Percentiles rank a stretch among this genome's conserved stretches.
These are phyloP conservation scores for Evernia prunastri DNA, from an alignment of 495 filamentous ascomycete genomes.

Conservation along the genomic window DNA sequence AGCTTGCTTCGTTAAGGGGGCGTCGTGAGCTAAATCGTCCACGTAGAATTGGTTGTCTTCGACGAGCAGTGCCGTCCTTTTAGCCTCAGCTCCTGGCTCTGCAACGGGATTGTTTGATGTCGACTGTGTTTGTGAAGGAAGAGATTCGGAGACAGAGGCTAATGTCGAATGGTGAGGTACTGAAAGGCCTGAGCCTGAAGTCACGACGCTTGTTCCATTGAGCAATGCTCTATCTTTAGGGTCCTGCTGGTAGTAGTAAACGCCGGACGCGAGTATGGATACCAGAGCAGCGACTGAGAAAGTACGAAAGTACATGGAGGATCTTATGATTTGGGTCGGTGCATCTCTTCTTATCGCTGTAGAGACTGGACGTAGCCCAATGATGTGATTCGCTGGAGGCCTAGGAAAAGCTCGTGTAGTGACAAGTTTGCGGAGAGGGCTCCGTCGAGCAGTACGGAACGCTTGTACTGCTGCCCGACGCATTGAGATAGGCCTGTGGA, in stretches of 20 bases:
- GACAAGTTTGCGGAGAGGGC: slow-evolving; percentile 45
- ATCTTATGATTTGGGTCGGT: slow-evolving; percentile 34
- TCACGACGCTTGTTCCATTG: slow-evolving; percentile 28
- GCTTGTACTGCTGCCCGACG: slow-evolving; percentile 58
- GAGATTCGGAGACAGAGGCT: background rate
- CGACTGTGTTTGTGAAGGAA: slow-evolving; percentile 9
- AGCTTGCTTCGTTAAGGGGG: slow-evolving; percentile 77
- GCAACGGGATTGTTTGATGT: slow-evolving; percentile 20
- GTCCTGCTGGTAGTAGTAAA: slow-evolving; percentile 56
- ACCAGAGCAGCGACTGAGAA: slow-evolving; percentile 53
- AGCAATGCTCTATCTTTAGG: slow-evolving; percentile 24
- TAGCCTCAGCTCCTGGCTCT: slow-evolving; percentile 30
- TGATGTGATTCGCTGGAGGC: slow-evolving; percentile 32
- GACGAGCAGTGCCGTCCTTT: slow-evolving; percentile 55
- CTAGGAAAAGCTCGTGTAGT: slow-evolving; percentile 43
- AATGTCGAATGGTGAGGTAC: slow-evolving; percentile 27
- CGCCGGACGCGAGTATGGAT: slow-evolving; percentile 57
- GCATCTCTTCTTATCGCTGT: slow-evolving; percentile 37
- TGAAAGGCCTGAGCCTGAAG: slow-evolving; percentile 25
- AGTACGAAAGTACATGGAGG: slow-evolving; percentile 60
- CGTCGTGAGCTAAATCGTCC: slow-evolving; percentile 68
- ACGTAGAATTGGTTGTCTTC: slow-evolving; percentile 81
- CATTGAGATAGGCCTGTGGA: slow-evolving; percentile 40
- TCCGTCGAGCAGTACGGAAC: slow-evolving; percentile 55
- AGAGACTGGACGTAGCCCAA: slow-evolving; percentile 31